Evolutionary conservation across 805 yeast species (phyloP), one percentile per base, ranked within the genome.

Genomic region (Wilhelminamyces savonicus): DNA sequence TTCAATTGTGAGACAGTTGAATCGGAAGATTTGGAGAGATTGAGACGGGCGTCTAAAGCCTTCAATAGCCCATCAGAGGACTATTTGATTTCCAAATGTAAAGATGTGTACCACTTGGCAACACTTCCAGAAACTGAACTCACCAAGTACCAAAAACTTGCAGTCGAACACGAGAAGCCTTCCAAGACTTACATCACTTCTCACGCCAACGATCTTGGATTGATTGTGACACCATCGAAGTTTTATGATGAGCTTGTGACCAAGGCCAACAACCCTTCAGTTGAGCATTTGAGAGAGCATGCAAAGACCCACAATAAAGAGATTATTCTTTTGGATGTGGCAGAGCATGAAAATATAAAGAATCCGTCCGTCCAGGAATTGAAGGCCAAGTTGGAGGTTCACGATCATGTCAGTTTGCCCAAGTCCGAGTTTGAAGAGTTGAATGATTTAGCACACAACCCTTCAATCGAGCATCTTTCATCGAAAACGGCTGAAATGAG

Each of bases 181-280:
- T 41, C 44, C 12, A 52, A 52, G 33, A 50, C 43, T 1, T 60
- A 59, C 32, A 37, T 61, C 13, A 53, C 59, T 2, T 26, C 41
- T 4, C 61, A 56, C 35, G 66, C 69, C 10, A 56, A 57, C 35
- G 50, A 54, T 13, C 32, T 56, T 23, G 66, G 66, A 1, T 40
- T 55, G 15, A 52, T 52, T 13, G 43, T 61, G 3, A 40, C 62
- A 1, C 37, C 65, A 1, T 31, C 56, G 2, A 39, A 43, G 13
- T 45, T 47, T 13, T 52, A 57, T 28, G 66, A 60, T 13, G 51
- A 56, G 18, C 37, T 63, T 23, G 49, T 43, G 4, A 39, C 39
- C n/a, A 31, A 28, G 13, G 44, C 48, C 0, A 16, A 35, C 19
- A 22, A 36, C 17, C 59, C 59, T 7, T 17, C 56, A 3, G 22